Base-by-base conservation (phyloP, 345 rosid genomes). In the Draba incana region DNA sequence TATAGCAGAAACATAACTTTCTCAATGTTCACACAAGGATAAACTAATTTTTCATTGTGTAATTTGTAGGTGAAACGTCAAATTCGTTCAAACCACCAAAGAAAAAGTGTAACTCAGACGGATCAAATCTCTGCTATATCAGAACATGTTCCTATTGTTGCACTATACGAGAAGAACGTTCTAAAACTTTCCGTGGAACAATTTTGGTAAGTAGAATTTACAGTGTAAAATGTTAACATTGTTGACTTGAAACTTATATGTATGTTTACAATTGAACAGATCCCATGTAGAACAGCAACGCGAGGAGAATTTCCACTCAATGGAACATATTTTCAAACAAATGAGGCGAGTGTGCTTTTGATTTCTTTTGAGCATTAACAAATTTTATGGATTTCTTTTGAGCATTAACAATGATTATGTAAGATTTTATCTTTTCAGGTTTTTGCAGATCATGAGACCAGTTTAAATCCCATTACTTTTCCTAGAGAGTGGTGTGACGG, bases 291-390 rank as follows among this genome's bases (percentile, higher is more conserved):
- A 76, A 84, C 84, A 15, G 88, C 90, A 9, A 73, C 70, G 70
- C 71, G 79, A 56, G 80, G 73, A 3, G 60, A 79, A 24, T 92
- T 92, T 68, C 94, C 96, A 39, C 77, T 92, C 8, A 89, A 87
- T 42, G 96, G 94, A 30, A 89, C 96, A 5, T 92, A 92, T 27
- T 91, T 88, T 59, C 98, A 89, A 70, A 73, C 79, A 3, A 89
- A 87, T n/a, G 94, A 89, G 86, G 94, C 75, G 13, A 81, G 60
- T 56, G 2, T 48, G 5, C n/a, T n/a, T n/a, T n/a, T n/a, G 23
- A 35, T 13, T 27, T 24, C 5, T 1, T 3, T 14, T 54, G 12
- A 9, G 9, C 44, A 37, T 5, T 4, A 55, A 57, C 20, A 43
- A 8, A 12, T 16, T 44, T 43, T 33, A 12, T 48, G 5, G 23